Evolutionary conservation across 2,329 filamentous ascomycete genomes (phyloP), one percentile per base, ranked within the genome.

Genomic region (Pseudonectria buxi): DNA sequence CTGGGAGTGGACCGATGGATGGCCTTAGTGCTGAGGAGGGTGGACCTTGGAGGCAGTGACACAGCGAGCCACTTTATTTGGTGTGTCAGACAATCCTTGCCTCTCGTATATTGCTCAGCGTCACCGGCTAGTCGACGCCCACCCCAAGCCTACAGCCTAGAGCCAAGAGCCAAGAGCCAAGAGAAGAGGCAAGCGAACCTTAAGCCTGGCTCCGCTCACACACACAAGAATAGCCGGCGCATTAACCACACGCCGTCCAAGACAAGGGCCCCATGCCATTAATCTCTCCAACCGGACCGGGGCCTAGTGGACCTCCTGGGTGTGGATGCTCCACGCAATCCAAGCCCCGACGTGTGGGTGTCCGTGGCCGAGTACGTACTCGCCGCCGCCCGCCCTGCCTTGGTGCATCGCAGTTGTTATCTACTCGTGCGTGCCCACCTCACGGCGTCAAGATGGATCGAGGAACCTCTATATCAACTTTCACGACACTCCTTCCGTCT

Each of bases 41-140:
- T 37, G 45, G 42, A 38, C 35, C 44, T 43, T 24, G 39, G 32
- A 51, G 47, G 41, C 41, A 51, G 47, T 55, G 53, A 57, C 47
- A 47, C 49, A 49, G 48, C 47, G 55, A 49, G 47, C 59, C 61
- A 63, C 57, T 63, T 64, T 60, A 64, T 62, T 60, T 63, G 55
- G 59, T 68, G 67, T 68, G 67, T 71, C 65, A 70, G 66, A 68
- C 61, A 56, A 64, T 62, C 61, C 64, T 61, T 63, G 61, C 57
- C 57, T 50, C 59, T 67, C 64, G 67, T 67, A 68, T 68, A 67
- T 69, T 68, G 61, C 64, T 56, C 62, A 59, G 62, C 64, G 59
- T 65, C 63, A 66, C 64, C 59, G 44, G 37, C 40, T 53, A 53
- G 56, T 49, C 40, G 48, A 53, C 51, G 42, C 50, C 45, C 47